Base-by-base conservation (phyloP, 768 basidiomycete species). In the Russula compacta region DNA sequence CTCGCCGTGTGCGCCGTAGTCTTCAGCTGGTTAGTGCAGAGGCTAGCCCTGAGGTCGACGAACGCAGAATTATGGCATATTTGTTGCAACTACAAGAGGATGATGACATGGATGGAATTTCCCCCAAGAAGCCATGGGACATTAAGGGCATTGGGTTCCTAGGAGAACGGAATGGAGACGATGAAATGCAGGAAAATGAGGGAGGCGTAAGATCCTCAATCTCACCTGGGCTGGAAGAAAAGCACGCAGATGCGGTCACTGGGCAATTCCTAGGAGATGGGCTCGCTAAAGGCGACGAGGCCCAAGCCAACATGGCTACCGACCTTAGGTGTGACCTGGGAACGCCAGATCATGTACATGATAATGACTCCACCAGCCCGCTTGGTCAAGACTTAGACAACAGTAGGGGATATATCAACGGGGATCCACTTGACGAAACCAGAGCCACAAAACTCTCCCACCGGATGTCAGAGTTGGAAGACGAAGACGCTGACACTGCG, bases 1-100 rank as follows among this genome's bases (percentile, higher is more conserved):
- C 52, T 10, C 59, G 46, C 14, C 59, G 12, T 24, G 59, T 53
- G 51, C 52, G 36, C 38, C 51, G 36, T 44, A 59, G 44, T 44
- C 42, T 24, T 38, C 42, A 11, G 14, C 21, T 33, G 35, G 43
- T 24, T n/a, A 36, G 50, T 38, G 36, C 52, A 6, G 44, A 53
- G 44, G 38, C 52, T n/a, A 59, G 52, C 24, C 51, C 52, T 5
- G 59, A 39, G 9, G 12, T 32, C 24, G 59, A 59, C 21, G 52
- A 53, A 29, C 52, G 29, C 44, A 53, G 29, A 19, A 21, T 59
- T 35, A 15, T 11, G 11, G n/a, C 51, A 15, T 46, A 47, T 53
- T n/a, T 59, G 21, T 40, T 53, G 21, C 52, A 53, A 33, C 59
- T 36, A 44, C 51, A 47, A 19, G 44, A 48, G n/a, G 52, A 36